A percentile compares a stretch with the other conserved stretches of the same genome.
phyloP scores from a whole-genome alignment of 1,139 yeast genomes.

The Zygoascus meyerae region DNA sequence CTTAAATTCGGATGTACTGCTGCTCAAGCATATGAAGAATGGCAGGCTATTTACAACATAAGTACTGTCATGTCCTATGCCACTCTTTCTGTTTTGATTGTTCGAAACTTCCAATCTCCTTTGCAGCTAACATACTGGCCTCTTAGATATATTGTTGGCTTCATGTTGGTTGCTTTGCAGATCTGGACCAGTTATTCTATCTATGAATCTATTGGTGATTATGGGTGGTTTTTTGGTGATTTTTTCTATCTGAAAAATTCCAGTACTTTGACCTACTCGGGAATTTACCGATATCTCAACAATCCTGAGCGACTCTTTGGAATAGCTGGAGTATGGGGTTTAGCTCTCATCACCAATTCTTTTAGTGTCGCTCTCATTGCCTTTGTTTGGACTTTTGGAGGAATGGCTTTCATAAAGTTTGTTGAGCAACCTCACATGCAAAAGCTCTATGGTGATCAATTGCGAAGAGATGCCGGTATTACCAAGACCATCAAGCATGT shows the following conservation, averaged over 20 bases:
- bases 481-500: slow-evolving; percentile 55
- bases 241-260: slow-evolving; percentile 61
- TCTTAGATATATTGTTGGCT: slow-evolving; percentile 56
- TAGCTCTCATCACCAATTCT: slow-evolving; percentile 58
- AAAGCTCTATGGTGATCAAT: slow-evolving; percentile 63
- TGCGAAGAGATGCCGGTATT: slow-evolving; percentile 48
- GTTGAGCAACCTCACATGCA: slow-evolving; percentile 80
- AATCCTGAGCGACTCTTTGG: slow-evolving; percentile 83
- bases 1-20: slow-evolving; percentile 63
- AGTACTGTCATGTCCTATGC: slow-evolving; percentile 41
- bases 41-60: slow-evolving; percentile 66
- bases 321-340: slow-evolving; percentile 79
- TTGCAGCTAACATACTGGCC: slow-evolving; percentile 34
- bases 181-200: slow-evolving; percentile 69
- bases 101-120: slow-evolving; percentile 36
- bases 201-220: slow-evolving; percentile 69
- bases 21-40: slow-evolving; percentile 65
- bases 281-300: slow-evolving; percentile 77
- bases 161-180: slow-evolving; percentile 53
- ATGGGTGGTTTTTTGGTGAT: slow-evolving; percentile 90
- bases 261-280: slow-evolving; percentile 59
- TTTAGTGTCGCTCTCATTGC: slow-evolving; percentile 53
- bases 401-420: slow-evolving; percentile 61
- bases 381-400: slow-evolving; percentile 61
- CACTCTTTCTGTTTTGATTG: slow-evolving; percentile 32